Base-by-base conservation (phyloP, 345 rosid species). In the Aquilaria malaccensis region DNA sequence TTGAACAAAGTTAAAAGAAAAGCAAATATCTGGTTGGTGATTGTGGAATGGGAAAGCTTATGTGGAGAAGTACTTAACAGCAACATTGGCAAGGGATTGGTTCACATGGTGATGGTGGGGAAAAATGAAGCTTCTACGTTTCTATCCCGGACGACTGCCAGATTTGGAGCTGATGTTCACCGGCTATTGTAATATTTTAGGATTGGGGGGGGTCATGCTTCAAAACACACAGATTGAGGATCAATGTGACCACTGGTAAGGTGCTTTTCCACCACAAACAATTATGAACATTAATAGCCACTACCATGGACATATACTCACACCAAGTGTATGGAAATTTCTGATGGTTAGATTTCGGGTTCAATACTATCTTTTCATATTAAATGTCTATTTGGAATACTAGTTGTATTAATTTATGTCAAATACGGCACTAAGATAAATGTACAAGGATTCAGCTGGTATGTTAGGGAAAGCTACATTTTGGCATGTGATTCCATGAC, bases 391-490 rank as follows among this genome's bases (percentile, higher is more conserved):
- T 45, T 22, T 22, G 22, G 22, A 22, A 22, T 22, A 22, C 22
- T 22, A 22, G 22, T 22, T 55, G 4, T 13, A 9, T 37, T 37
- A 9, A 4, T 5, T 37, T 37, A 9, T 37, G 5, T 37, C 43
- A 37, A 37, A 10, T 54, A 12, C 12, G 95, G 57, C 85, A 85
- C 22, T 62, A 88, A 88, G 73, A 83, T 88, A 9, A 81, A 81
- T 46, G 48, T 85, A 13, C 91, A 88, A 72, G 95, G 95, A 57
- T 69, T 82, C 77, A 84, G 82, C 7, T 88, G 96, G 96, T 88
- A 92, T 11, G 96, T 85, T 52, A 88, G 91, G 33, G 83, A 75
- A 76, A 85, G 85, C 62, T 85, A 85, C 62, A 88, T 85, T 13
- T 33, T 88, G 59, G 92, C 92, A 53, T 88, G 92, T 45, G 81